Conservation (phyloP, 2,329 filamentous ascomycete genomes). For the Pseudogymnoascus sp. region DNA sequence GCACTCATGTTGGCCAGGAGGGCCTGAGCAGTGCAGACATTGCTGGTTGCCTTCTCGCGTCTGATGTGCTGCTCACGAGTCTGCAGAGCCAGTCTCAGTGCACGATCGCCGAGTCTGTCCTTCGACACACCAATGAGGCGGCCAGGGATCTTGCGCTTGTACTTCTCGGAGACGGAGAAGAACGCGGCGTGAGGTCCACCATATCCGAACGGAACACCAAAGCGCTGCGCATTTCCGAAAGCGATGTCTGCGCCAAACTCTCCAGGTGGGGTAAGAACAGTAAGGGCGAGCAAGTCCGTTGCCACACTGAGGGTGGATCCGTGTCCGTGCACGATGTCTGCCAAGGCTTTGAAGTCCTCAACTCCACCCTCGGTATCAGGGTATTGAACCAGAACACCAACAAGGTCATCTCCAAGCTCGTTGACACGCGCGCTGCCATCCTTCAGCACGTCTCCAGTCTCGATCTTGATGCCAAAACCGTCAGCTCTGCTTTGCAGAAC, state of each 20-base stretch:
- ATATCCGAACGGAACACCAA: constrained; percentile 85
- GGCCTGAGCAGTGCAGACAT: constrained; percentile 93
- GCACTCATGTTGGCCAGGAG: constrained; percentile 92
- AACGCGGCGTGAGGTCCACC: constrained; percentile 96
- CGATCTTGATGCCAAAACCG: constrained; percentile 80
- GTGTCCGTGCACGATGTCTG: constrained; percentile 67
- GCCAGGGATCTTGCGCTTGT: constrained; percentile 91
- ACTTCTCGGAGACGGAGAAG: constrained; percentile 83
- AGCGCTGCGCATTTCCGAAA: constrained; percentile 84
- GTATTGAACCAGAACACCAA: constrained; percentile 92
- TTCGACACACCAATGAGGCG: constrained; percentile 86
- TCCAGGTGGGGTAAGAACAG: constrained; percentile 77
- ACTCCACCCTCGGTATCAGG: constrained; percentile 81
- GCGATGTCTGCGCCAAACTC: constrained; percentile 95
- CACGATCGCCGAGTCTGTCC: constrained; percentile 73
- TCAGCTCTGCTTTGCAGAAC: constrained; percentile 79
- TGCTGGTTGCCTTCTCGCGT: constrained; percentile 93
- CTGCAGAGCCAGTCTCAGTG: constrained; percentile 77
- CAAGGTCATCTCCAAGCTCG: constrained; percentile 68
- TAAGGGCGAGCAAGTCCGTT: constrained; percentile 82
- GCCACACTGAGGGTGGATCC: constrained; percentile 78
- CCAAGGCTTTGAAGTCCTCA: constrained; percentile 64
- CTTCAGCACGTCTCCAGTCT: constrained; percentile 62
- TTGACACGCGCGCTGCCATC: constrained; percentile 58
- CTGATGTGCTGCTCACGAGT: constrained; percentile 95